Percentiles rank a stretch among this genome's conserved stretches.
phyloP scores from a whole-genome alignment of 2,329 filamentous ascomycete species.

The Lasiodiplodia citricola region DNA sequence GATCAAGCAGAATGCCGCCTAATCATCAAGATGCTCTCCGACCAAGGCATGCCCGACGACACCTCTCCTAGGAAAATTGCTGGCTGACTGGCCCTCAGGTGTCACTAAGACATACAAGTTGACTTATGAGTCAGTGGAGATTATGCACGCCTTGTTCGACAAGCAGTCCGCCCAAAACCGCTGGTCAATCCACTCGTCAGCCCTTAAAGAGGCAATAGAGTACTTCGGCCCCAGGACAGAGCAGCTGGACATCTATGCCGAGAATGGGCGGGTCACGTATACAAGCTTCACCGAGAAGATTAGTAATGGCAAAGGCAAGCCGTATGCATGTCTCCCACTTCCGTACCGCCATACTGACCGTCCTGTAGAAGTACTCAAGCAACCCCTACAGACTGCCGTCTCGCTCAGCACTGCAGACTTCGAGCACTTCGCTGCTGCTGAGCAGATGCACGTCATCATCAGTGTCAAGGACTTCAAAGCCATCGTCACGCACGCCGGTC shows the following conservation, averaged over 20 bases:
- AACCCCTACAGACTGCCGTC: constrained; percentile 80
- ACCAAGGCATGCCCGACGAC: constrained; percentile 61
- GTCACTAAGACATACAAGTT: constrained; percentile 79
- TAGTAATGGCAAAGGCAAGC: constrained; percentile 66
- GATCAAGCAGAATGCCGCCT: constrained; percentile 73
- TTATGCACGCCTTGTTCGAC: constrained; percentile 78
- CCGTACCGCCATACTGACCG: constrained; percentile 24
- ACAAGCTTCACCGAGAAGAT: constrained; percentile 84
- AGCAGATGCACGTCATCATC: constrained; percentile 78
- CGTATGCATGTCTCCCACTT: not conserved
- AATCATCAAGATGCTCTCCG: constrained; percentile 74
- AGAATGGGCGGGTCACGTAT: constrained; percentile 72
- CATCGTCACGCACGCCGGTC: constrained; percentile 76
- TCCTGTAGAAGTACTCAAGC: constrained; percentile 71
- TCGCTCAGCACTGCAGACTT: constrained; percentile 79
- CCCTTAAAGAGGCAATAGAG: constrained; percentile 76
- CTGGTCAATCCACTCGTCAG: constrained; percentile 75
- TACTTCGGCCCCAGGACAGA: constrained; percentile 82
- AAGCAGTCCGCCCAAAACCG: constrained; percentile 67
- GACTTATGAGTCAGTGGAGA: constrained; percentile 74
- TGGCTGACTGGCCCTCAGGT: constrained; percentile 46
- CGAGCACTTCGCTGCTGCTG: constrained; percentile 73
- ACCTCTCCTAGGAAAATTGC: not conserved
- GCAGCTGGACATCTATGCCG: constrained; percentile 77
- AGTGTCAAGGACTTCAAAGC: constrained; percentile 84